phyloP scores from a whole-genome alignment of 768 basidiomycete genomes.

The Termitomyces sp. region DNA sequence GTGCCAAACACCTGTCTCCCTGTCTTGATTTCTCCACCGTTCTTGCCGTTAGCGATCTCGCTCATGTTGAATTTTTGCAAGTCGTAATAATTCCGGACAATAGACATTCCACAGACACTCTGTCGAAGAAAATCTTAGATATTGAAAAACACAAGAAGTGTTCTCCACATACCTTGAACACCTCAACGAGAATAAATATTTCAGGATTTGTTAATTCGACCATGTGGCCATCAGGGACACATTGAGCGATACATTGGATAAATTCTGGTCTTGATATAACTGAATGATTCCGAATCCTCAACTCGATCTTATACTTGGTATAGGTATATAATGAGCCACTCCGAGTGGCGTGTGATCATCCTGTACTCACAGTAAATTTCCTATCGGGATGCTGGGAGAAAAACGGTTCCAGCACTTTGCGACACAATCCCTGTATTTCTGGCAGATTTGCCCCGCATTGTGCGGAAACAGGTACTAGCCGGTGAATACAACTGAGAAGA shows the following conservation, averaged over 20 bases:
- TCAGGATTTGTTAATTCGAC: constrained; percentile 68
- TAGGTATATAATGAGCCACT: not conserved
- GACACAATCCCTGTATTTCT: constrained; percentile 63
- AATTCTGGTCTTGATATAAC: constrained; percentile 52
- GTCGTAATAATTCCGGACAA: constrained; percentile 67
- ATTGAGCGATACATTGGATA: constrained; percentile 64
- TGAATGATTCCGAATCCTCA: constrained; percentile 72
- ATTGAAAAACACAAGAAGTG: not conserved
- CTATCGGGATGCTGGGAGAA: constrained; percentile 39
- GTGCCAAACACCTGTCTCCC: constrained; percentile 10
- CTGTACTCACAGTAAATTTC: constrained; percentile 39
- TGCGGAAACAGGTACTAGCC: constrained; percentile 64
- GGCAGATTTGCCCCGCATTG: constrained; percentile 63
- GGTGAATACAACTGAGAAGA: constrained; percentile 52
- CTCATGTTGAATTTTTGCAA: constrained; percentile 76
- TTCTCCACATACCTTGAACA: constrained; percentile 62
- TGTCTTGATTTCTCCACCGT: constrained; percentile 23
- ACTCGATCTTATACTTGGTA: constrained; percentile 73
- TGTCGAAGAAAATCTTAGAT: constrained; percentile 21
- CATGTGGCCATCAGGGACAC: constrained; percentile 59
- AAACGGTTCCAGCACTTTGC: constrained; percentile 44
- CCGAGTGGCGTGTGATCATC: not conserved
- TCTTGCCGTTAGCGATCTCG: constrained; percentile 55
- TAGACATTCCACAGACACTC: constrained; percentile 72
- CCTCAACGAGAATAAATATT: constrained; percentile 71